A percentile compares a stretch with the other conserved stretches of the same genome.
Evolutionary conservation across 2,329 filamentous ascomycete genomes (phyloP).

Genomic region (Thermoascus crustaceus): DNA sequence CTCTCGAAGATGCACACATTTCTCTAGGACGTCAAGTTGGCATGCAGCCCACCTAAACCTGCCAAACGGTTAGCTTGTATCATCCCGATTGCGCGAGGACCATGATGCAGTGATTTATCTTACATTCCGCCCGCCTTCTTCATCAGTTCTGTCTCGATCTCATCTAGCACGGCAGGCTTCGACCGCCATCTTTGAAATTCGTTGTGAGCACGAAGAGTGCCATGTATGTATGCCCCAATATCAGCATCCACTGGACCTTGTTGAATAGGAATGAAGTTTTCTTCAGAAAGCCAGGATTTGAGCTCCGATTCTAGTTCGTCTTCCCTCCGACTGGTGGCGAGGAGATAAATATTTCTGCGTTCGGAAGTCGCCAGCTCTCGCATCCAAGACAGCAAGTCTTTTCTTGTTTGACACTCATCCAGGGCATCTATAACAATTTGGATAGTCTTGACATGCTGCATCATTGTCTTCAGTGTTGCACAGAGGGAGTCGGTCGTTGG

Average conservation of each 20-base stretch:
- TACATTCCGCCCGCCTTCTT: slow-evolving; percentile 14
- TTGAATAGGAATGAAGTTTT: slow-evolving; percentile 2
- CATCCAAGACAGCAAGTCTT: no score
- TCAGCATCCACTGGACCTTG: slow-evolving; percentile 2
- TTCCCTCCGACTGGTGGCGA: slow-evolving; percentile 10
- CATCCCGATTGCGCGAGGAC: no score
- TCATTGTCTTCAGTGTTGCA: no score
- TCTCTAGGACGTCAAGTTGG: slow-evolving; percentile 16
- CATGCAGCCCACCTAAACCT: slow-evolving; percentile 22
- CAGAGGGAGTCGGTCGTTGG: no score
- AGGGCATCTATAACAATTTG: no score
- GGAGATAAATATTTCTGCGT: no score
- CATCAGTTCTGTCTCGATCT: slow-evolving; percentile 8
- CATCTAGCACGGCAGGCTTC: slow-evolving; percentile 5
- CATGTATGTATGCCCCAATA: slow-evolving; percentile 7
- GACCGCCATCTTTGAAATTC: slow-evolving; percentile 8
- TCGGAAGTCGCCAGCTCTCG: no score
- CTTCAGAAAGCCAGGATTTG: slow-evolving; percentile 1
- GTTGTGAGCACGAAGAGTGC: slow-evolving; percentile 2
- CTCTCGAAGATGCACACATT: slow-evolving; percentile 10
- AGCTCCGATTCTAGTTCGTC: slow-evolving; percentile 8
- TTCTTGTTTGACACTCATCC: no score
- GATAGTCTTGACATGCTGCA: no score
- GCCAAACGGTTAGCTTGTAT: no score
- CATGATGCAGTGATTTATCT: no score